These are phyloP conservation scores for Colletotrichum sp. DNA, from an alignment of 2,329 filamentous ascomycete genomes.

Conservation along the genomic window DNA sequence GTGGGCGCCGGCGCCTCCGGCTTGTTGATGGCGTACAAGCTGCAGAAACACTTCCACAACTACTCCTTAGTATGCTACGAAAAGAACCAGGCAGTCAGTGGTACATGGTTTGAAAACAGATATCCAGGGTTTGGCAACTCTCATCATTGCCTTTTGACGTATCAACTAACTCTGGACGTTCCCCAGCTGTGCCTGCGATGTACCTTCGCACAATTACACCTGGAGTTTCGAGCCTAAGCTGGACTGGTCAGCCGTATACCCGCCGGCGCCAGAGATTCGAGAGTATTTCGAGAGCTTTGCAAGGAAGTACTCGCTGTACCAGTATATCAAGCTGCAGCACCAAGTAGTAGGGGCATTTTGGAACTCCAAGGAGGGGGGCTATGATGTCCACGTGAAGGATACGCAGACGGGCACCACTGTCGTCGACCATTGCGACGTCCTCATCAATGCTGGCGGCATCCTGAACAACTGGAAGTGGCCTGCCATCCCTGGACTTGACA, in stretches of 20 bases:
- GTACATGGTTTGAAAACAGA: slow-evolving; percentile 58
- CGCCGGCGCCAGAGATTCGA: slow-evolving; percentile 45
- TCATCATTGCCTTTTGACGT: not conserved
- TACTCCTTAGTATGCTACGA: slow-evolving; percentile 48
- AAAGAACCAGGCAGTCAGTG: slow-evolving; percentile 60
- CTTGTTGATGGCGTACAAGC: slow-evolving; percentile 52
- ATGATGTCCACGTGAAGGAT: slow-evolving; percentile 38
- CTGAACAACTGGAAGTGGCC: slow-evolving; percentile 61
- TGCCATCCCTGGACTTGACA: slow-evolving; percentile 47
- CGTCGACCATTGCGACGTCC: slow-evolving; percentile 47
- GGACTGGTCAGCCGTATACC: slow-evolving; percentile 57
- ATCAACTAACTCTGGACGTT: not conserved
- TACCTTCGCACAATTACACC: slow-evolving; percentile 57
- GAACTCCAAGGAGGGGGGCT: slow-evolving; percentile 37
- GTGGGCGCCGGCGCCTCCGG: slow-evolving; percentile 55
- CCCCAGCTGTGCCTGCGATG: slow-evolving; percentile 49
- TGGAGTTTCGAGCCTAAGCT: slow-evolving; percentile 59
- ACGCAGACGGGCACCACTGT: slow-evolving; percentile 29
- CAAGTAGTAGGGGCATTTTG: slow-evolving; percentile 35
- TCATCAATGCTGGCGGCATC: slow-evolving; percentile 52
- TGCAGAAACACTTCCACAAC: slow-evolving; percentile 47
- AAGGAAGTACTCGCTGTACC: slow-evolving; percentile 39
- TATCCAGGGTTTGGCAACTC: slow-evolving; percentile 40
- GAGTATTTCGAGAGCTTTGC: slow-evolving; percentile 50
- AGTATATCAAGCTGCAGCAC: slow-evolving; percentile 33